These are phyloP conservation scores for Monilinia laxa DNA, from an alignment of 2,329 filamentous ascomycete genomes.

Conservation along the genomic window DNA sequence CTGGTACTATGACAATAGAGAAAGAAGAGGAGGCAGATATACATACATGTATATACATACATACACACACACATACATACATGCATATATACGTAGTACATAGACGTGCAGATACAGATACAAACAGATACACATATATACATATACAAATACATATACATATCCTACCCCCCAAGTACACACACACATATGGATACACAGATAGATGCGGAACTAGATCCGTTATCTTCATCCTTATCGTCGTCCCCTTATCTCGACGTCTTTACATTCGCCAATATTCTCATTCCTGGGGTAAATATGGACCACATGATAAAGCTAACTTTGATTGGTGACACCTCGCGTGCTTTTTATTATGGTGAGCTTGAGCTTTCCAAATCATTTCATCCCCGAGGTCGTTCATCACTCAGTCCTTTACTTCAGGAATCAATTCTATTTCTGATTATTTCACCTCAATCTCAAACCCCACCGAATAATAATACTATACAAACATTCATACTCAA, in stretches of 20 bases:
- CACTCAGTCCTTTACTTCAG: no score
- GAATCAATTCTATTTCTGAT: not conserved
- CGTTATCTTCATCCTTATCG: not conserved
- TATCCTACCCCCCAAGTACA: no score
- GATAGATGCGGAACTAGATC: not conserved
- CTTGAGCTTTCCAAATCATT: slow-evolving; percentile 1
- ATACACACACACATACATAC: no score
- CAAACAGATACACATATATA: no score
- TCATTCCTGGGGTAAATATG: slow-evolving; percentile 1
- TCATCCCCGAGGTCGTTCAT: not conserved
- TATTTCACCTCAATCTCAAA: not conserved
- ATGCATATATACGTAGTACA: no score
- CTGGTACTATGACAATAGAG: no score
- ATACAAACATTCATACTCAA: not conserved
- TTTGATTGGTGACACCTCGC: slow-evolving; percentile 8
- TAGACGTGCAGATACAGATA: no score
- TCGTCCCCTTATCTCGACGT: not conserved
- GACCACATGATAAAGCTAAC: not conserved
- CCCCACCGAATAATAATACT: not conserved
- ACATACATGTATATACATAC: no score
- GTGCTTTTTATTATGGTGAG: slow-evolving; percentile 16
- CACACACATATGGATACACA: not conserved
- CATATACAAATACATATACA: no score
- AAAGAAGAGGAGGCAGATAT: no score
- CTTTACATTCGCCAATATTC: not conserved